A percentile compares a stretch with the other conserved stretches of the same genome.
Evolutionary conservation across 768 basidiomycete genomes (phyloP).

Genomic region (Daedalea quercina): DNA sequence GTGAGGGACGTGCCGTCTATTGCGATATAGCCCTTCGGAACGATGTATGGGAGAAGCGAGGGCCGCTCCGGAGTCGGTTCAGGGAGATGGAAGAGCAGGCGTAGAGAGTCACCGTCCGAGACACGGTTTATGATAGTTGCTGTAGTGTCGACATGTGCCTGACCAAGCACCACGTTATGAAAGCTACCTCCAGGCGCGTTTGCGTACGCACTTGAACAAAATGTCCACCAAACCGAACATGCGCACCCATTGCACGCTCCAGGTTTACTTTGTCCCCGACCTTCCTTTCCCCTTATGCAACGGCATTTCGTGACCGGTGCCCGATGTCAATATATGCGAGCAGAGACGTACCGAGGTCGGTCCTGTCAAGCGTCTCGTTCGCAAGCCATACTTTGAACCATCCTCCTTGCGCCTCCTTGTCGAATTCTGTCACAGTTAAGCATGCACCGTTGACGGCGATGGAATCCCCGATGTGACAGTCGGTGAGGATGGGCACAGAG

Average conservation of each 20-base stretch:
- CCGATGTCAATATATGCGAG: not conserved
- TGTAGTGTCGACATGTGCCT: conserved; percentile 94
- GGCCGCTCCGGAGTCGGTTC: conserved; percentile 50
- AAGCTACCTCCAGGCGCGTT: not conserved
- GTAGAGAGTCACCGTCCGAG: conserved; percentile 83
- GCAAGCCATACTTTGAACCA: conserved; percentile 95
- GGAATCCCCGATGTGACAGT: conserved; percentile 92
- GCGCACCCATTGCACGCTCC: conserved; percentile 91
- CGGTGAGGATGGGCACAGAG: conserved; percentile 66
- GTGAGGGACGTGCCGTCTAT: conserved; percentile 95
- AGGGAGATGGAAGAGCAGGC: conserved; percentile 73
- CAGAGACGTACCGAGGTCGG: conserved; percentile 68
- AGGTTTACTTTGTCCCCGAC: conserved; percentile 82
- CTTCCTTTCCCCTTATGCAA: conserved; percentile 59
- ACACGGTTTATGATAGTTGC: conserved; percentile 61
- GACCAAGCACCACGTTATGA: not conserved
- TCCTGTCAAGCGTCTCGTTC: conserved; percentile 88
- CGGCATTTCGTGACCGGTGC: not conserved
- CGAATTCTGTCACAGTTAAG: conserved; percentile 86
- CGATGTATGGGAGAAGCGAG: conserved; percentile 73
- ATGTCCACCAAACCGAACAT: conserved; percentile 92
- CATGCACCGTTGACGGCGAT: conserved; percentile 81
- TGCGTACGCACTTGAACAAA: conserved; percentile 76
- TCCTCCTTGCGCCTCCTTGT: conserved; percentile 51
- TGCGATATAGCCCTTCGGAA: conserved; percentile 91